These are phyloP conservation scores for Alternaria incomplexa DNA, from an alignment of 2,329 filamentous ascomycete species.

Conservation along the genomic window DNA sequence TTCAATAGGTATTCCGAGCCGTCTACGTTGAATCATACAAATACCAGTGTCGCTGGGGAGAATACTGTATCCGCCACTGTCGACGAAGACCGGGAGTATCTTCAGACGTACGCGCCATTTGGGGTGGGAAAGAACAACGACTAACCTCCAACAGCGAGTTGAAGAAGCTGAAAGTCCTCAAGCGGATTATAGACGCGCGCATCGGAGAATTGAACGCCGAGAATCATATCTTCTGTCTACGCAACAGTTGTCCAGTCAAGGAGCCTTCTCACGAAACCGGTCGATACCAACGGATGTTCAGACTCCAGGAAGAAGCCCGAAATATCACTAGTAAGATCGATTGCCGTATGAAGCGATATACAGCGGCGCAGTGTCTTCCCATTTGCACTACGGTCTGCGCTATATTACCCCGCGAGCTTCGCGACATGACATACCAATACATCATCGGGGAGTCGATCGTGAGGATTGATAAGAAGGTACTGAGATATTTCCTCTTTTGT, in stretches of 20 bases:
- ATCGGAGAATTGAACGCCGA: background rate
- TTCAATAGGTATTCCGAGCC: too few relatives aligned
- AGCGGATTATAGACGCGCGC: background rate
- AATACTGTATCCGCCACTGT: background rate
- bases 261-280: background rate
- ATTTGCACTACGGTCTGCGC: background rate
- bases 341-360: background rate
- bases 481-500: background rate
- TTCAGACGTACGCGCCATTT: background rate
- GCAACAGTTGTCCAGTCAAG: background rate
- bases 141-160: background rate
- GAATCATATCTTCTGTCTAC: background rate
- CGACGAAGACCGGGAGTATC: background rate
- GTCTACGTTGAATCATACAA: too few relatives aligned
- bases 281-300: background rate
- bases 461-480: background rate
- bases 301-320: background rate
- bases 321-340: background rate
- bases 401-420: background rate
- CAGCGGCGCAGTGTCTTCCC: background rate
- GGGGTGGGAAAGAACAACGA: background rate
- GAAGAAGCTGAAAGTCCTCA: background rate
- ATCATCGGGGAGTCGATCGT: background rate
- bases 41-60: background rate
- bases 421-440: background rate